Conservation (phyloP, 805 yeast species). For the Candida piceae region DNA sequence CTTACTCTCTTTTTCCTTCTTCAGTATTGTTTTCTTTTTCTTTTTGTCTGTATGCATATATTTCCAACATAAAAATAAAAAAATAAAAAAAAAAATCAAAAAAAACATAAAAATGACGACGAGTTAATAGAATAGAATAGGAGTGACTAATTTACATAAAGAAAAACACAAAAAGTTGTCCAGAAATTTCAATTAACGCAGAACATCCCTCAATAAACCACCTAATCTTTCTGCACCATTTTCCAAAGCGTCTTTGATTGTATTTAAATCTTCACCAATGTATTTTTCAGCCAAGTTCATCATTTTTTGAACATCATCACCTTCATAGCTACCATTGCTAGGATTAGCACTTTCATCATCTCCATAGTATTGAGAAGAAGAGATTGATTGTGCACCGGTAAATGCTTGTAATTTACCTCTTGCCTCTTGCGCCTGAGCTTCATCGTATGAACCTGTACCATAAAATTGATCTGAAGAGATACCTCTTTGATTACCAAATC, state of each 20-base stretch:
- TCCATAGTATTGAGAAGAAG: constrained; percentile 90
- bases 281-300: constrained; percentile 64
- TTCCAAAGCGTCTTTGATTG: constrained; percentile 85
- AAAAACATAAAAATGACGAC: no score
- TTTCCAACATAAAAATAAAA: no score
- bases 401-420: constrained; percentile 73
- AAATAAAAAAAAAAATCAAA: no score
- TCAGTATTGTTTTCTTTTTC: no score
- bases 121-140: no score
- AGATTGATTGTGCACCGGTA: constrained; percentile 83
- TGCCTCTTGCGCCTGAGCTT: constrained; percentile 75
- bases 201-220: constrained; percentile 78
- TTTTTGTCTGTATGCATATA: no score
- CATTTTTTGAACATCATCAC: constrained; percentile 47
- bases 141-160: no score
- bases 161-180: no score
- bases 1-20: no score
- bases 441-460: constrained; percentile 82
- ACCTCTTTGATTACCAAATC: constrained; percentile 86
- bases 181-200: constrained; percentile 38
- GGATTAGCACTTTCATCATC: constrained; percentile 41
- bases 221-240: constrained; percentile 90
- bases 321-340: constrained; percentile 24
- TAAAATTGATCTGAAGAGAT: constrained; percentile 94
- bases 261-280: constrained; percentile 80